Evolutionary conservation across 2,329 filamentous ascomycete genomes (phyloP).

Genomic region (Fusarium sp.): DNA sequence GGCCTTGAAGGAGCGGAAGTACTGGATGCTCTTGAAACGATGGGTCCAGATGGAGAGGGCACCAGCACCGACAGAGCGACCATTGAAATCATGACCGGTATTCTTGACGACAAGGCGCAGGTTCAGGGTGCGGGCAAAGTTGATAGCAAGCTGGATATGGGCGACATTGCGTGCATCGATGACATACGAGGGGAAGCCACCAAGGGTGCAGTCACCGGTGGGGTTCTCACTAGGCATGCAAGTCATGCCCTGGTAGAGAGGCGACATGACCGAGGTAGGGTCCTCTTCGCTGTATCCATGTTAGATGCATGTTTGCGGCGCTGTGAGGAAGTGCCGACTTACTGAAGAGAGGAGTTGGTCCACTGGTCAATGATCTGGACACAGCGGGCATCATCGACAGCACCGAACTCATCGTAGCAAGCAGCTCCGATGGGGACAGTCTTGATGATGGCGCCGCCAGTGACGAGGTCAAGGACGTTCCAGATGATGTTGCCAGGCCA

Average conservation of each 20-base stretch:
- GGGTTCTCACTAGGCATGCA: slow-evolving; percentile 47
- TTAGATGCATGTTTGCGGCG: neutral
- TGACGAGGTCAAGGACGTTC: slow-evolving; percentile 51
- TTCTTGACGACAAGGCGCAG: slow-evolving; percentile 60
- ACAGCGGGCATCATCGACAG: slow-evolving; percentile 46
- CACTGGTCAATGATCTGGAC: slow-evolving; percentile 42
- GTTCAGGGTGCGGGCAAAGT: slow-evolving; percentile 59
- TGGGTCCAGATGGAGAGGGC: slow-evolving; percentile 69
- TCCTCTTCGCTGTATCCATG: slow-evolving; percentile 44
- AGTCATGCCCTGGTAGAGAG: slow-evolving; percentile 54
- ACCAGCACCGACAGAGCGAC: slow-evolving; percentile 67
- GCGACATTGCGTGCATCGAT: slow-evolving; percentile 57
- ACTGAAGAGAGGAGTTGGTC: slow-evolving; percentile 42
- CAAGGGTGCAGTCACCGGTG: slow-evolving; percentile 50
- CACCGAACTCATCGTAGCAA: slow-evolving; percentile 45
- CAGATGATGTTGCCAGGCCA: slow-evolving; percentile 47
- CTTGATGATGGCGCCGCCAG: slow-evolving; percentile 48
- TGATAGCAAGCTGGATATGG: slow-evolving; percentile 60
- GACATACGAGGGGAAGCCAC: slow-evolving; percentile 57
- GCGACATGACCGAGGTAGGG: slow-evolving; percentile 56
- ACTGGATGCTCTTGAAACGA: slow-evolving; percentile 58
- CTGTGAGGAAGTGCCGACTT: neutral
- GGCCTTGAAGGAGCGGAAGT: slow-evolving; percentile 32
- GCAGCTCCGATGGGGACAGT: slow-evolving; percentile 48
- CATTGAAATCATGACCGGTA: slow-evolving; percentile 64